phyloP scores from a whole-genome alignment of 106 monocot species.

The Acorus gramineus region DNA sequence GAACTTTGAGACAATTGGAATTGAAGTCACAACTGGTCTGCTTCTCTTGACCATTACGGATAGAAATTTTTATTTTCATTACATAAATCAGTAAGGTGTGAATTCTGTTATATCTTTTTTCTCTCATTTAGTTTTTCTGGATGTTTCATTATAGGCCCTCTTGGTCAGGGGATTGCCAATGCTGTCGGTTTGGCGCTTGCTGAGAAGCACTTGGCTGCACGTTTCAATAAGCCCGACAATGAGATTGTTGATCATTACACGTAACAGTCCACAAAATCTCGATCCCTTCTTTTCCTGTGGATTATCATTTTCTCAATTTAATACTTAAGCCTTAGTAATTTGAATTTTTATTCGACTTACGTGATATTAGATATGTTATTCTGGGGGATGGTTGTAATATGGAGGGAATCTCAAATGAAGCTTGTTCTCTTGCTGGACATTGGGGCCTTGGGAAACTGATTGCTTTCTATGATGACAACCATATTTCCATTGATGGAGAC shows the following conservation, averaged over 20 bases:
- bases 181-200: conserved; percentile 68
- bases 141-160: conserved; percentile 27
- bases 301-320: not conserved
- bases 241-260: conserved; percentile 77
- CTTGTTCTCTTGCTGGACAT: conserved; percentile 73
- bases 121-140: too few relatives aligned
- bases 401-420: conserved; percentile 83
- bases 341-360: not conserved
- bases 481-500: conserved; percentile 95
- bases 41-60: conserved; percentile 1
- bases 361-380: conserved; percentile 39
- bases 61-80: too few relatives aligned
- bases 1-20: not conserved
- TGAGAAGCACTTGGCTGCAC: conserved; percentile 60
- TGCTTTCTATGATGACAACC: conserved; percentile 97
- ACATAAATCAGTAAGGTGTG: too few relatives aligned
- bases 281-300: not conserved
- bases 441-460: conserved; percentile 94
- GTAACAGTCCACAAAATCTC: conserved; percentile 13
- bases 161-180: conserved; percentile 70
- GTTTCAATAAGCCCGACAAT: conserved; percentile 68
- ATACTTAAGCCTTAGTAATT: not conserved
- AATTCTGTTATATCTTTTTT: too few relatives aligned
- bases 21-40: conserved; percentile 66
- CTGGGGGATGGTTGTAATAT: conserved; percentile 69